Evolutionary conservation across 805 yeast genomes (phyloP), one percentile per base, ranked within the genome.

Genomic region (Hyphopichia homilentoma): DNA sequence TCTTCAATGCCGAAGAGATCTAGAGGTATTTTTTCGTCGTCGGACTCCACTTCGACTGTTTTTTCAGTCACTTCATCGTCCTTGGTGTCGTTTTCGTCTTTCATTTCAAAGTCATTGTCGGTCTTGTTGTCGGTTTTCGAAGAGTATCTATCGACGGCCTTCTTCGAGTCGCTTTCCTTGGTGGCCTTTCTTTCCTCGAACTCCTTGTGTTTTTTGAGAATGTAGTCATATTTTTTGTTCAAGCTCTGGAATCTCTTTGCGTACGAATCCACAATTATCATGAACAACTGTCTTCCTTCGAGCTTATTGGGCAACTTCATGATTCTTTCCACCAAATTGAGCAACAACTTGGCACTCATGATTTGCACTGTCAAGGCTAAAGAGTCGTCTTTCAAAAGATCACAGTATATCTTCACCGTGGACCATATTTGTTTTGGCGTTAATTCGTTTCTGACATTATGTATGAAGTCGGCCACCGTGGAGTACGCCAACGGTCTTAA

Each of bases 391-490:
- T 83, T 82, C 40, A 93, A 63, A 44, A 87, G 79, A 18, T 73
- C 74, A 48, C 95, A 82, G 51, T 87, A 93, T 35, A 86, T 81
- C 27, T 71, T 75, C 4, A 94, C 90, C 0, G 96, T 85, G 36
- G 82, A 79, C 81, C 95, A 81, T 7, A 93, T 82, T 52, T 87
- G 96, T 24, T 76, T 78, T 2, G 89, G 76, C 1, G 84, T 80
- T 33, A 93, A 64, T 44, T 89, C 94, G 30, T 80, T 75, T 44
- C 97, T 77, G 3, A 90, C 90, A 50, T 86, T 87, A 50, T 93
- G 97, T 33, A 93, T 83, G 47, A 94, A 81, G 52, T 93, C 99
- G 0, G 98, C 97, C 30, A 93, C 90, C 9, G 94, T 86, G 21
- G 94, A 84, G 56, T 89, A 93, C 0, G 97, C 97, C 49, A 93